Evolutionary conservation across 2,329 filamentous ascomycete species (phyloP).

Genomic region (Gremmenia infestans): DNA sequence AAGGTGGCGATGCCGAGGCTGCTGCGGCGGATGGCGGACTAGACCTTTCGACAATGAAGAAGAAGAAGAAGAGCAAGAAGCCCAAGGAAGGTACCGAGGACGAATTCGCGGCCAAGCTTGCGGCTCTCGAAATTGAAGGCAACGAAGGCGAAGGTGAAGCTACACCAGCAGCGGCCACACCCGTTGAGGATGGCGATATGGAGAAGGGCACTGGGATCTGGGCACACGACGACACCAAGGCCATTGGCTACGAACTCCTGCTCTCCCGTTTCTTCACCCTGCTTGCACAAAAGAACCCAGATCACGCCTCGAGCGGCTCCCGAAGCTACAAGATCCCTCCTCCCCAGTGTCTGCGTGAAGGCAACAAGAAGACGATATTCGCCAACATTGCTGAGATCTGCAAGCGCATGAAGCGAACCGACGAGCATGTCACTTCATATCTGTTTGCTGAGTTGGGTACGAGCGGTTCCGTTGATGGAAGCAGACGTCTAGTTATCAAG

Average conservation of each 20-base stretch:
- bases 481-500: conserved; percentile 92
- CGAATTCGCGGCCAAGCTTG: conserved; percentile 31
- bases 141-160: conserved; percentile 25
- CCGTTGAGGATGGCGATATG: conserved; percentile 31
- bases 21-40: conserved; percentile 44
- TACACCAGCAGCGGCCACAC: conserved; percentile 18
- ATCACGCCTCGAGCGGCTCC: conserved; percentile 80
- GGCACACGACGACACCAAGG: conserved; percentile 31
- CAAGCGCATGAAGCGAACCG: conserved; percentile 98
- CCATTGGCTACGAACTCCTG: conserved; percentile 80
- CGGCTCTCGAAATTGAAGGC: conserved; percentile 30
- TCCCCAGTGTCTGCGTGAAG: conserved; percentile 97
- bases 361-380: conserved; percentile 99
- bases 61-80: conserved; percentile 35
- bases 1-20: conserved; percentile 51
- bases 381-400: conserved; percentile 98
- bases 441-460: conserved; percentile 98
- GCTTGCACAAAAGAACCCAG: conserved; percentile 92
- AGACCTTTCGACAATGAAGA: conserved; percentile 36
- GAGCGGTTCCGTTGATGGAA: conserved; percentile 90
- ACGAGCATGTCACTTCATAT: conserved; percentile 96
- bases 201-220: conserved; percentile 35
- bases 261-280: conserved; percentile 92
- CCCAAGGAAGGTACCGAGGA: conserved; percentile 31
- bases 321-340: conserved; percentile 99